These are phyloP conservation scores for Zoysia japonica DNA, from an alignment of 176 grass and related monocot genomes.

Conservation along the genomic window DNA sequence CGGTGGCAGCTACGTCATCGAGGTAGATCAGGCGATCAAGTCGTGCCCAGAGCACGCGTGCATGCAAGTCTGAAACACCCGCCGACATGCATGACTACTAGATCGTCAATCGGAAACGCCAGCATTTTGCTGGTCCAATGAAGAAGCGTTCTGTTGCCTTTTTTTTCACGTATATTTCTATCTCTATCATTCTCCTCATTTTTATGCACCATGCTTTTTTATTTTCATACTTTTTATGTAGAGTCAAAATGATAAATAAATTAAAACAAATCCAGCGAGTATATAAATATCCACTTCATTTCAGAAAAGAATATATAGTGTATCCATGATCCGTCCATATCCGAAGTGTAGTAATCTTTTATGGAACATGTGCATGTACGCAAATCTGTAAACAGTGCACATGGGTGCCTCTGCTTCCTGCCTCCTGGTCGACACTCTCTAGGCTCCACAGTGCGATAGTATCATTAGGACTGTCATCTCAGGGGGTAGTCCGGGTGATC, in stretches of 20 bases:
- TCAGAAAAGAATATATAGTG: neutral
- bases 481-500: no score
- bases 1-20: conserved; percentile 25
- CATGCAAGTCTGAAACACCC: conserved; percentile 23
- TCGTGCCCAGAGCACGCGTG: conserved; percentile 39
- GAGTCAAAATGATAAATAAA: no score
- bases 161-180: neutral
- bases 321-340: neutral
- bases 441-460: no score
- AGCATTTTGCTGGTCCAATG: conserved; percentile 2
- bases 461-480: no score
- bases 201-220: no score
- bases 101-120: neutral
- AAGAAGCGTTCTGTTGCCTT: neutral
- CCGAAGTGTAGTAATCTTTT: neutral
- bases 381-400: neutral
- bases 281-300: neutral
- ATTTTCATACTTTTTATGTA: no score
- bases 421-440: neutral
- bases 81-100: neutral
- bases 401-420: neutral
- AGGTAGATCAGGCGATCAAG: conserved; percentile 8
- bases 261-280: no score
- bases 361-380: neutral
- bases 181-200: no score